These are phyloP conservation scores for Alternaria brassicae DNA, from an alignment of 2,329 filamentous ascomycete genomes.

Conservation along the genomic window DNA sequence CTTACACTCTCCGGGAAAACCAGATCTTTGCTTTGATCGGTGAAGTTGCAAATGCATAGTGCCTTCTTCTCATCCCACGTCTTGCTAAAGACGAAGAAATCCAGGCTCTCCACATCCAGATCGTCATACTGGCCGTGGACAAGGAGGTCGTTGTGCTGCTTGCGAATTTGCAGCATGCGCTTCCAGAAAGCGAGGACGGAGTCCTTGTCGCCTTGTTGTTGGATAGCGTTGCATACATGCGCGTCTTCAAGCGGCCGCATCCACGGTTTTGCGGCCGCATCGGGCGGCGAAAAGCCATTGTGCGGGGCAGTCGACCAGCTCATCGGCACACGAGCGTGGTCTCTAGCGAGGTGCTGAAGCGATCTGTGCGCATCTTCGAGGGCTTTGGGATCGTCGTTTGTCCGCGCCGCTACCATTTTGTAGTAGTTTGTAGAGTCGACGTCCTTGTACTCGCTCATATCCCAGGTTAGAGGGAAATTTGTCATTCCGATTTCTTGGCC, in stretches of 20 bases:
- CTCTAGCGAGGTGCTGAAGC: constrained; percentile 67
- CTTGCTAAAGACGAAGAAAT: constrained; percentile 62
- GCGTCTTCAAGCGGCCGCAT: constrained; percentile 67
- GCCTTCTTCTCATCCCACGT: constrained; percentile 40
- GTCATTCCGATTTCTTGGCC: constrained; percentile 61
- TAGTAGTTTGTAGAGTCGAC: constrained; percentile 64
- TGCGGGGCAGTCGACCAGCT: constrained; percentile 66
- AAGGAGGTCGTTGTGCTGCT: constrained; percentile 64
- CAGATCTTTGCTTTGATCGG: constrained; percentile 40
- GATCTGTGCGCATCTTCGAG: constrained; percentile 59
- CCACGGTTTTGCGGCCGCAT: constrained; percentile 61
- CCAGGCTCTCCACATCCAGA: constrained; percentile 59
- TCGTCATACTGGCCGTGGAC: constrained; percentile 67
- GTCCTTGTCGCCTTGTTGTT: constrained; percentile 54
- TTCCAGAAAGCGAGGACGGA: constrained; percentile 69
- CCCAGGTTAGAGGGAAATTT: constrained; percentile 56
- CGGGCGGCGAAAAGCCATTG: constrained; percentile 65
- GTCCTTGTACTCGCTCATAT: constrained; percentile 58
- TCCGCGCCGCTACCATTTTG: constrained; percentile 42
- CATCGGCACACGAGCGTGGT: constrained; percentile 73
- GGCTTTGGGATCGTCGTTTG: constrained; percentile 39
- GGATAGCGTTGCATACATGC: constrained; percentile 63
- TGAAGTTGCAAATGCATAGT: constrained; percentile 47
- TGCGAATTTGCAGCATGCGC: constrained; percentile 61
- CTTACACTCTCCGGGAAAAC: constrained; percentile 41